A percentile compares a stretch with the other conserved stretches of the same genome.
Evolutionary conservation across 192 early-diverging fungal species (phyloP).

Genomic region (Backusella liffmaniae): DNA sequence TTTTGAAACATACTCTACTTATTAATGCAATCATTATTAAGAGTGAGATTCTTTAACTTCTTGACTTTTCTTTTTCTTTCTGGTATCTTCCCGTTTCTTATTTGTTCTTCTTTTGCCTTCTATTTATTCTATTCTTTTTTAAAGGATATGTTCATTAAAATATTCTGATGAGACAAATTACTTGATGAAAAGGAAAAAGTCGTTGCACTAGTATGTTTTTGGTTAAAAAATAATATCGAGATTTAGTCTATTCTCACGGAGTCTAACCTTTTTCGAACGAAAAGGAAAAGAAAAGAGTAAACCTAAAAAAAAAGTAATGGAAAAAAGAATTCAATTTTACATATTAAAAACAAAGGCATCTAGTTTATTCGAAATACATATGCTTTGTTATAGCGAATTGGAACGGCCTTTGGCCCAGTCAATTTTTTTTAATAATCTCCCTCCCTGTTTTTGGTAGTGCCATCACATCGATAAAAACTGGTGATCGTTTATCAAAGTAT

Average conservation of each 20-base stretch:
- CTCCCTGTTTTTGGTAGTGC: background rate
- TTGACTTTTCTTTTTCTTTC: background rate
- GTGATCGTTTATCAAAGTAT: background rate
- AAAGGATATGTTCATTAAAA: background rate
- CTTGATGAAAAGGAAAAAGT: background rate
- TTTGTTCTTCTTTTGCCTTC: background rate
- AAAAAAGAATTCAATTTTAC: background rate
- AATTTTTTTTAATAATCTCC: background rate
- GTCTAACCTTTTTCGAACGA: background rate
- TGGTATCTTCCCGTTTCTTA: background rate
- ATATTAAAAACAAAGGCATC: background rate
- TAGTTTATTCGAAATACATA: background rate
- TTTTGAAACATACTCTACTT: background rate
- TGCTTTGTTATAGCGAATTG: background rate
- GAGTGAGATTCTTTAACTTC: background rate
- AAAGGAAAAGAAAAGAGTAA: background rate
- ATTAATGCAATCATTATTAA: background rate
- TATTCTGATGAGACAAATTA: background rate
- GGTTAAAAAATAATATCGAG: background rate
- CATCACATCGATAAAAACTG: background rate
- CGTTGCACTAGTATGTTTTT: background rate
- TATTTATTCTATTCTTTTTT: background rate
- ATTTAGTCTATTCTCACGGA: background rate
- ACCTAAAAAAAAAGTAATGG: background rate
- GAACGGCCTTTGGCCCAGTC: background rate